A percentile compares a stretch with the other conserved stretches of the same genome.
Evolutionary conservation across 139 green algal species (phyloP).

Genomic region (Trebouxia sp.): DNA sequence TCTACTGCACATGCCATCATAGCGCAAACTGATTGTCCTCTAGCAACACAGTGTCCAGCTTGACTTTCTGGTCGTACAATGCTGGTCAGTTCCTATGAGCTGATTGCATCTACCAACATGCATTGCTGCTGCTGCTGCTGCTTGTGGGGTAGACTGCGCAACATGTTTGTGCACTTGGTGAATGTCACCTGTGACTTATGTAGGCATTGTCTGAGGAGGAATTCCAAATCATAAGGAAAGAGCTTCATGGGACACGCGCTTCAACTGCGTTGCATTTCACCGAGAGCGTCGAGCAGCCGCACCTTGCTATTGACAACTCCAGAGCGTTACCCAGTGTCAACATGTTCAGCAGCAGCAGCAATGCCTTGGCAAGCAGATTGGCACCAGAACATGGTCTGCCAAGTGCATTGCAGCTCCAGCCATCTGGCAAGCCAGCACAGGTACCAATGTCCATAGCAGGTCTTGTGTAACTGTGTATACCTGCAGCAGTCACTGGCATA

Average conservation of each 20-base stretch:
- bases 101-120: too few relatives aligned
- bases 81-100: too few relatives aligned
- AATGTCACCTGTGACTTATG: too few relatives aligned
- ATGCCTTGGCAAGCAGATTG: neutral
- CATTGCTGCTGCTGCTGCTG: too few relatives aligned
- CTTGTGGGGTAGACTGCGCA: neutral
- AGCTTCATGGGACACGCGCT: slow-evolving; percentile 60
- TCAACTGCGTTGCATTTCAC: slow-evolving; percentile 39
- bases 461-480: neutral
- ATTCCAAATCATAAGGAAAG: slow-evolving; percentile 47
- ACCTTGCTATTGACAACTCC: slow-evolving; percentile 28
- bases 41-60: too few relatives aligned
- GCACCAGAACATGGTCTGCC: neutral
- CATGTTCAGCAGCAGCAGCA: neutral
- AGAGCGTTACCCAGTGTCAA: neutral
- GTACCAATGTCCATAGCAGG: too few relatives aligned
- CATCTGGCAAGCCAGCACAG: neutral
- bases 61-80: too few relatives aligned
- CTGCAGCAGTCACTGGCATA: too few relatives aligned
- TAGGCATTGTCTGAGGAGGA: slow-evolving; percentile 41
- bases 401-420: neutral
- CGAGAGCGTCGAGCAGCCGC: slow-evolving; percentile 51
- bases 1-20: too few relatives aligned
- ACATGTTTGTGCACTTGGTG: neutral
- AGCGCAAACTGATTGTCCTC: too few relatives aligned